phyloP scores from a whole-genome alignment of 83 land plant genomes.

The Larix sibirica region DNA sequence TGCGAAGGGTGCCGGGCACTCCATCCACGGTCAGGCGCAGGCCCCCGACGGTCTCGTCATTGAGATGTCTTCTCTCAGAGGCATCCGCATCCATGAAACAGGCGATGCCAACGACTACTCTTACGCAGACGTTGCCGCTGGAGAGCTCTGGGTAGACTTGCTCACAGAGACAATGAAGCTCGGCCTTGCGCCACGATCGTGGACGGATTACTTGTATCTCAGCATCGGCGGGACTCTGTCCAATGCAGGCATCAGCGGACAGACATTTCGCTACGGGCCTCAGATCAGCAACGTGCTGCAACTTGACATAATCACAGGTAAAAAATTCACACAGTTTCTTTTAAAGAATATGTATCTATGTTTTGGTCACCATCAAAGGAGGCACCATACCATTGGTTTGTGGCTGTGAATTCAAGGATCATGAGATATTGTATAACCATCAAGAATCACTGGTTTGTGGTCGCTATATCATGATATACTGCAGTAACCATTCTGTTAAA shows the following conservation, averaged over 20 bases:
- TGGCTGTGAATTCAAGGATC: too few species aligned
- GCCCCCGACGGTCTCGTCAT: slow-evolving; percentile 61
- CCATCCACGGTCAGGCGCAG: slow-evolving; percentile 74
- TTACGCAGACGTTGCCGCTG: slow-evolving; percentile 68
- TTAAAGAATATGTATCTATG: too few species aligned
- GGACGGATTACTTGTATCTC: slow-evolving; percentile 78
- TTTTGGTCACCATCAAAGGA: too few species aligned
- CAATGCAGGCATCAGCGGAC: slow-evolving; percentile 80
- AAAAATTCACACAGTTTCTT: neutral
- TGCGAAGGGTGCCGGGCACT: slow-evolving; percentile 75
- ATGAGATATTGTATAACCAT: too few species aligned
- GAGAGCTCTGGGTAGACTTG: slow-evolving; percentile 73
- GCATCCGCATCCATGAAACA: slow-evolving; percentile 16
- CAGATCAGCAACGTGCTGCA: slow-evolving; percentile 78
- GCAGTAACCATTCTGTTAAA: too few species aligned
- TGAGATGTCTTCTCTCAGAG: slow-evolving; percentile 47
- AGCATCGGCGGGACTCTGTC: slow-evolving; percentile 84
- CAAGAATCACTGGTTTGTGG: too few species aligned
- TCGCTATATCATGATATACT: too few species aligned
- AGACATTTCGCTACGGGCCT: slow-evolving; percentile 74
- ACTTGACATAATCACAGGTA: slow-evolving; percentile 82
- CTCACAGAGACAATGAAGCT: slow-evolving; percentile 44
- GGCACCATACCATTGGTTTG: too few species aligned
- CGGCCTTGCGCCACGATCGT: slow-evolving; percentile 68
- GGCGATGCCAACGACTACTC: slow-evolving; percentile 6